Evolutionary conservation across 2,329 filamentous ascomycete genomes (phyloP).

Genomic region (Pseudocercospora crystallina): DNA sequence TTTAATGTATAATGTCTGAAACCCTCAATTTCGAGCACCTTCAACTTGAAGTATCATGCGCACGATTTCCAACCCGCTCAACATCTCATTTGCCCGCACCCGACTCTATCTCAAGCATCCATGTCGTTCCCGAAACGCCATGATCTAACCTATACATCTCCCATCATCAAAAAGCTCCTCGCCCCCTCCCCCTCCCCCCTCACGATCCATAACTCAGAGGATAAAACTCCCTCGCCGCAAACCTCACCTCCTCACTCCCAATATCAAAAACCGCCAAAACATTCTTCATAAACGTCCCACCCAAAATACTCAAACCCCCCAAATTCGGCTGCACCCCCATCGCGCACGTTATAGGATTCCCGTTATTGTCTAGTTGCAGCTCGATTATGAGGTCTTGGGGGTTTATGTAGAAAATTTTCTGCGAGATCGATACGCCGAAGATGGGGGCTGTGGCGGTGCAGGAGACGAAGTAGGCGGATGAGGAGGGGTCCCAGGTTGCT

Average conservation of each 20-base stretch:
- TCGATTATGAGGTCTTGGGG: conserved; percentile 31
- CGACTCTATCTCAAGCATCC: too few relatives aligned
- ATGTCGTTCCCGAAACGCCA: too few relatives aligned
- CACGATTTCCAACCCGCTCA: too few relatives aligned
- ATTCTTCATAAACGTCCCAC: conserved; percentile 51
- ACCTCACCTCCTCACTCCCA: conserved; percentile 48
- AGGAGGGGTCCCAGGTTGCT: conserved; percentile 34
- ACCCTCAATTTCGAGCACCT: too few relatives aligned
- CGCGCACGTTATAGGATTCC: conserved; percentile 29
- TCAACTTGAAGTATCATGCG: too few relatives aligned
- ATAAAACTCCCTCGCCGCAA: conserved; percentile 40
- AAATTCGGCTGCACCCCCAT: conserved; percentile 36
- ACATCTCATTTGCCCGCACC: too few relatives aligned
- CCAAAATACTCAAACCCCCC: conserved; percentile 42
- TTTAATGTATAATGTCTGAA: too few relatives aligned
- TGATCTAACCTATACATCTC: too few relatives aligned
- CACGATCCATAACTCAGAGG: background rate
- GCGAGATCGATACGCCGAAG: conserved; percentile 44
- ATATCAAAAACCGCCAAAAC: conserved; percentile 54
- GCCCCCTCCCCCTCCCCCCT: too few relatives aligned
- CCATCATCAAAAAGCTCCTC: too few relatives aligned
- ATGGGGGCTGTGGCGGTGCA: conserved; percentile 44
- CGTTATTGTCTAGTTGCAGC: background rate
- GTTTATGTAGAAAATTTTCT: conserved; percentile 37
- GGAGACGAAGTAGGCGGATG: conserved; percentile 40